A percentile compares a stretch with the other conserved stretches of the same genome.
Conservation (phyloP, 169 alveolate species). For the Eimeria sp. region DNA sequence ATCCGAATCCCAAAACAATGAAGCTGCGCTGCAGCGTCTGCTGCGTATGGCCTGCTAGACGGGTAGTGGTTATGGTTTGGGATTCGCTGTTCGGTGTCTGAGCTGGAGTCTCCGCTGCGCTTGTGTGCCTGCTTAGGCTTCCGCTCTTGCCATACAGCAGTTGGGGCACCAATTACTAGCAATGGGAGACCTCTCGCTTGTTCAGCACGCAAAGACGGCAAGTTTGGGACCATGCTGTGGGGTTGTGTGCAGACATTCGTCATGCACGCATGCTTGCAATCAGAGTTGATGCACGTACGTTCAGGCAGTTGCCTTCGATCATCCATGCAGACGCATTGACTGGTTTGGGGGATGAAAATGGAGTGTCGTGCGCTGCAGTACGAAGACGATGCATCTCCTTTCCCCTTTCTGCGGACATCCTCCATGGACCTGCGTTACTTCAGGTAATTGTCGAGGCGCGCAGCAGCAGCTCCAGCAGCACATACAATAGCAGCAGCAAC, state of each 20-base stretch:
- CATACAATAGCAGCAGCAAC: not conserved
- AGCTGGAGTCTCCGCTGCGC: not conserved
- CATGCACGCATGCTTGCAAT: not conserved
- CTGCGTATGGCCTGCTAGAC: not conserved
- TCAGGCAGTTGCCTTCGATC: not conserved
- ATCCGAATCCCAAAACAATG: not conserved
- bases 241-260: not conserved
- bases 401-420: conserved; percentile 38
- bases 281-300: not conserved
- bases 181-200: conserved; percentile 18
- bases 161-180: conserved; percentile 66
- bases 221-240: not conserved
- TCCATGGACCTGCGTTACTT: conserved; percentile 66
- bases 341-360: not conserved
- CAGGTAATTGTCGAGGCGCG: not conserved
- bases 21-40: not conserved
- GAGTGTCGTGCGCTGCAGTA: conserved; percentile 27
- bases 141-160: conserved; percentile 66
- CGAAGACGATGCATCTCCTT: conserved; percentile 58
- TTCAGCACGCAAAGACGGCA: conserved; percentile 51
- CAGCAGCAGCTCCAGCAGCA: not conserved
- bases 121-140: conserved; percentile 41
- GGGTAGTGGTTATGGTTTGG: not conserved
- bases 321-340: not conserved
- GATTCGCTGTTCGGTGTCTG: too few species aligned